Conservation (phyloP, 371 early-diverging fungal genomes). For the Syncephalastrum sp. region DNA sequence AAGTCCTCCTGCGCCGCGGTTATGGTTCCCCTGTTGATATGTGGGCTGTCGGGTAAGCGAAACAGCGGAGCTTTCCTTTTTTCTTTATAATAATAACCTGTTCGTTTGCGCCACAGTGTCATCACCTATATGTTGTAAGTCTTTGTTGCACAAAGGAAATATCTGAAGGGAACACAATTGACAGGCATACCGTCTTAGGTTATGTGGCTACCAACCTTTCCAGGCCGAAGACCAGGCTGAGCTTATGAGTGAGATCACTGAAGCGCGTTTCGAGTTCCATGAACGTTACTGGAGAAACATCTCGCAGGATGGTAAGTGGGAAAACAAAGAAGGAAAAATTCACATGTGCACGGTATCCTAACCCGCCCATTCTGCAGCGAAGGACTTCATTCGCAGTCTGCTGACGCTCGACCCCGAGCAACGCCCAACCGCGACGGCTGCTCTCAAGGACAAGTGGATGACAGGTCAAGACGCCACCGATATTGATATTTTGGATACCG, state of each 20-base stretch:
- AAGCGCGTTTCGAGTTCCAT: conserved; percentile 71
- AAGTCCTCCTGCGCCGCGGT: conserved; percentile 44
- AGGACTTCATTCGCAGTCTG: conserved; percentile 84
- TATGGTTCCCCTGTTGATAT: conserved; percentile 16
- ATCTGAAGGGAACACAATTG: neutral
- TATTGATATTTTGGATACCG: conserved; percentile 66
- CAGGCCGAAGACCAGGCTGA: conserved; percentile 65
- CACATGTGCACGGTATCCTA: neutral
- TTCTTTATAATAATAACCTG: neutral
- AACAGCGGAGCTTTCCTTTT: neutral
- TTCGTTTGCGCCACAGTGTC: conserved; percentile 34
- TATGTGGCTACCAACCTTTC: conserved; percentile 80
- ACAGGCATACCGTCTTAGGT: conserved; percentile 25
- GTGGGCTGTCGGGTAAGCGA: conserved; percentile 57
- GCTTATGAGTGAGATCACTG: conserved; percentile 62
- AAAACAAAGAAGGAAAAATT: neutral
- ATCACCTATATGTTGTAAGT: conserved; percentile 71
- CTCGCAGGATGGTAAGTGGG: conserved; percentile 59
- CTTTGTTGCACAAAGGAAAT: neutral
- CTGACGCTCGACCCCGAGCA: conserved; percentile 71
- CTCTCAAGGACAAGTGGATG: conserved; percentile 87
- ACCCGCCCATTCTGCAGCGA: conserved; percentile 51
- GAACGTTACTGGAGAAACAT: conserved; percentile 80
- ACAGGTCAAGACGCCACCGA: conserved; percentile 54
- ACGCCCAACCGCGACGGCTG: conserved; percentile 80